Base-by-base conservation (phyloP, 1,139 yeast species). In the Debaryomycetaceae sp. region DNA sequence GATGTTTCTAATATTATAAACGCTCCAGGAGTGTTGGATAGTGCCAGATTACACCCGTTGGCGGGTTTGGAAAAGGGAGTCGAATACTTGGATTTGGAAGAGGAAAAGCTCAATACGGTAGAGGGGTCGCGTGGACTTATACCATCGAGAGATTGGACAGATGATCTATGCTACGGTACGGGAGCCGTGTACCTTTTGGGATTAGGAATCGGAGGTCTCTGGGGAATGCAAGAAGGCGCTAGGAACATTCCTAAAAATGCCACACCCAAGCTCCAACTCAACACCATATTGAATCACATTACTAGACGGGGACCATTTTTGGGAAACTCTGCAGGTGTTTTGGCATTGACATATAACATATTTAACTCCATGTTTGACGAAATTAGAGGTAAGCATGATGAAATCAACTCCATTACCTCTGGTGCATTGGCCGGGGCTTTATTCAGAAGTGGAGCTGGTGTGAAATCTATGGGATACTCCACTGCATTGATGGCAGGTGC, bases 121-220 rank as follows among this genome's bases (percentile, higher is more conserved):
- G 95, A 89, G 56, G 96, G 96, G 33, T 80, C 95, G 1, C 87
- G 87, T 59, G 96, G 96, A 44, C 65, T 92, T 44, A 78, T 92
- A 51, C 97, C 98, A 30, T 86, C 95, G 30, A 84, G 97, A 68
- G 95, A 94, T 55, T 92, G 97, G 96, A 79, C 91, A 13, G 98
- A 92, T 62, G 98, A 92, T 65, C 75, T 92, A 50, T 89, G 97
- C 76, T 92, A 94, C 66, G 98, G 98, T 53, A 87, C 98, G 9
- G 98, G 98, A 63, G 83, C 96, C 9, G 91, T 89, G 37, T 92
- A 92, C 62, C 74, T 92, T 53, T 55, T 85, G 34, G 95, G 92
- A 39, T 59, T 73, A 44, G 91, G 92, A 34, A 47, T 78, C 40
- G 98, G 98, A 63, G 98, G 98, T 45, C 70, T 83, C 13, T 85